Base-by-base conservation (phyloP, 2,329 filamentous ascomycete species). In the Stemphylium beticola region DNA sequence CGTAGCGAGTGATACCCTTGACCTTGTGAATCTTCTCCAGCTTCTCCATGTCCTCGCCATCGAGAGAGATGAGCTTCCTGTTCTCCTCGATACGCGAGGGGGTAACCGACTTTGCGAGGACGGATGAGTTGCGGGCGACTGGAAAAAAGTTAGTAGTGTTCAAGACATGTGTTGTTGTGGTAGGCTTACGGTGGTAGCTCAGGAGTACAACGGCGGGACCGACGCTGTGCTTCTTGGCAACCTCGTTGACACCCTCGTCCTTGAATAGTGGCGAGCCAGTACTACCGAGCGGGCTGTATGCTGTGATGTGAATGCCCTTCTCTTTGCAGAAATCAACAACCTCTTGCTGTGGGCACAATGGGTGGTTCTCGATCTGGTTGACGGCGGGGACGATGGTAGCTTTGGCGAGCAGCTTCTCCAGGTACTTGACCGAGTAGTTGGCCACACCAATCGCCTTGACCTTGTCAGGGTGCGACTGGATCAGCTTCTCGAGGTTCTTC, bases 351-450 rank as follows among this genome's bases (percentile, higher is more conserved):
- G 87, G 88, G 10, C 90, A 83, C 6, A 82, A 82, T 12, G 88
- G 88, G 78, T 89, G 86, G 79, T 89, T 89, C 76, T 91, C 88
- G 68, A 90, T 89, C 78, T 90, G 87, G 78, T 89, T 89, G 68
- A 86, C 83, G 53, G 85, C 87, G 5, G 87, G 87, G 8, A 85
- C 77, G 61, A 90, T 81, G 37, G 86, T 87, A 62, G 86, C 86
- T 0, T 83, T 82, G 6, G 76, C 75, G 5, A 88, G 78, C 4
- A 82, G 74, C 66, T 79, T 78, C 67, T 81, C 74, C 15, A 82
- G 65, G 67, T 76, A 80, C 59, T 76, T 77, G 45, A 78, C 75
- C 1, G 76, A 78, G 74, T 79, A 81, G 67, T 82, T 82, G 32
- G 78, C 78, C 3, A 82, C 79, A 43, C 80, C 79, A 55, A 82